Evolutionary conservation across 192 early-diverging fungal species (phyloP).

Genomic region (Pilaira anomala): DNA sequence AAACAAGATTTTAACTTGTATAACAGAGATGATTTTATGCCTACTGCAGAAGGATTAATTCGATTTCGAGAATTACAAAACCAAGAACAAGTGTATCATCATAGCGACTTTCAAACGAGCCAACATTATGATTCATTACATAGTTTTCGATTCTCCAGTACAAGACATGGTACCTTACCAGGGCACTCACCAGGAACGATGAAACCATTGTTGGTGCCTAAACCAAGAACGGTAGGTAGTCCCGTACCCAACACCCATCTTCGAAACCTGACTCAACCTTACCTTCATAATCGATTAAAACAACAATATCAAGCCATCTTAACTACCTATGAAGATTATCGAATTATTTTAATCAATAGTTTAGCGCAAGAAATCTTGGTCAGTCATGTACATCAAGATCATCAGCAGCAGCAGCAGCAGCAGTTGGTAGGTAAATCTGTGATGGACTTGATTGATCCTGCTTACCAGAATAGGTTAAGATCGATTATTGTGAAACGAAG

Average conservation of each 20-base stretch:
- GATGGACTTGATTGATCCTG: slow-evolving; percentile 24
- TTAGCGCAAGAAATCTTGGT: slow-evolving; percentile 11
- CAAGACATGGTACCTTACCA: slow-evolving; percentile 1
- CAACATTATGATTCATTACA: slow-evolving; percentile 16
- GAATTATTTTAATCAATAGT: slow-evolving; percentile 22
- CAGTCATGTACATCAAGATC: slow-evolving; percentile 36
- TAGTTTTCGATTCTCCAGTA: slow-evolving; percentile 15
- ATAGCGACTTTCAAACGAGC: too few relatives aligned
- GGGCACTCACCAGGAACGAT: neutral
- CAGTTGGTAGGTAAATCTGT: slow-evolving; percentile 5
- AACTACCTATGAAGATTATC: slow-evolving; percentile 22
- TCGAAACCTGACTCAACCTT: neutral
- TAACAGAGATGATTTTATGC: slow-evolving; percentile 8
- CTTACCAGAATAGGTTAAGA: slow-evolving; percentile 22
- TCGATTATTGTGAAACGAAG: slow-evolving; percentile 32
- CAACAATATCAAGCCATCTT: slow-evolving; percentile 26
- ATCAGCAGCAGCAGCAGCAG: slow-evolving; percentile 28
- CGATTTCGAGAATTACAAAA: slow-evolving; percentile 4
- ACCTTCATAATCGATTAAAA: neutral
- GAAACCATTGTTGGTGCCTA: neutral
- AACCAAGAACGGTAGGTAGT: neutral
- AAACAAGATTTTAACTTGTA: neutral
- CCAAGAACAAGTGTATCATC: too few relatives aligned
- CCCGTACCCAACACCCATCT: neutral
- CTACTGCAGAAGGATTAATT: slow-evolving; percentile 11